Evolutionary conservation across 352 stramenopile genomes (phyloP).

Genomic region (Globisporangium okanoganense): DNA sequence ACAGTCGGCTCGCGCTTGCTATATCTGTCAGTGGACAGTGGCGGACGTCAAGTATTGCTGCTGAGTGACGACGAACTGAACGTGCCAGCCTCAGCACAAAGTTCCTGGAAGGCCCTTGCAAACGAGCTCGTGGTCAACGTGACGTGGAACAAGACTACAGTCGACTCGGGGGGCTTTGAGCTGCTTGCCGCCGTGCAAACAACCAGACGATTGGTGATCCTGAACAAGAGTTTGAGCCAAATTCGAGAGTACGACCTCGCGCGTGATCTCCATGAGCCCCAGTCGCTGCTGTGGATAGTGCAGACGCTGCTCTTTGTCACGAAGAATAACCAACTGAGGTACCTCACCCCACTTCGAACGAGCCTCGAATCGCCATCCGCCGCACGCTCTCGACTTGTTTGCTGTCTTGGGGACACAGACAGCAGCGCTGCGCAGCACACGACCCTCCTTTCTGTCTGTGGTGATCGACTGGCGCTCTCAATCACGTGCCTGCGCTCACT

Average conservation of each 20-base stretch:
- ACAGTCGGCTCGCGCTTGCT: constrained; percentile 39
- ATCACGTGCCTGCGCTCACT: constrained; percentile 37
- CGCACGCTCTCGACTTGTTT: constrained; percentile 22
- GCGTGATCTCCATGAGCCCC: constrained; percentile 30
- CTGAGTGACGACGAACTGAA: constrained; percentile 51
- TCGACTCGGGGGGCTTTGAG: background rate
- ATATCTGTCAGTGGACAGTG: constrained; percentile 24
- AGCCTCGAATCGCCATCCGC: background rate
- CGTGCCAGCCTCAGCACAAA: constrained; percentile 14
- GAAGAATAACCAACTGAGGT: constrained; percentile 39
- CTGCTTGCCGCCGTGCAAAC: constrained; percentile 47
- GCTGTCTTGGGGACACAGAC: constrained; percentile 21
- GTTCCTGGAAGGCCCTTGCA: constrained; percentile 28
- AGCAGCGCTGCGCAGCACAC: constrained; percentile 7
- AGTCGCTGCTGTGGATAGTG: constrained; percentile 66
- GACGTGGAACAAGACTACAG: constrained; percentile 39
- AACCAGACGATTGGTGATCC: constrained; percentile 50
- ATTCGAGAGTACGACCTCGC: constrained; percentile 36
- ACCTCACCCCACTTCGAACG: constrained; percentile 35
- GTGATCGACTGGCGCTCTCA: constrained; percentile 53
- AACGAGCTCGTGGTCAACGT: constrained; percentile 50
- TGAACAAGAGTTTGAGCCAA: constrained; percentile 33
- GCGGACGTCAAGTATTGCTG: constrained; percentile 25
- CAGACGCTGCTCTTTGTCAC: constrained; percentile 66
- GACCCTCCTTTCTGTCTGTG: constrained; percentile 42